These are phyloP conservation scores for Ceratocystis papillata DNA, from an alignment of 2,329 filamentous ascomycete species.

Conservation along the genomic window DNA sequence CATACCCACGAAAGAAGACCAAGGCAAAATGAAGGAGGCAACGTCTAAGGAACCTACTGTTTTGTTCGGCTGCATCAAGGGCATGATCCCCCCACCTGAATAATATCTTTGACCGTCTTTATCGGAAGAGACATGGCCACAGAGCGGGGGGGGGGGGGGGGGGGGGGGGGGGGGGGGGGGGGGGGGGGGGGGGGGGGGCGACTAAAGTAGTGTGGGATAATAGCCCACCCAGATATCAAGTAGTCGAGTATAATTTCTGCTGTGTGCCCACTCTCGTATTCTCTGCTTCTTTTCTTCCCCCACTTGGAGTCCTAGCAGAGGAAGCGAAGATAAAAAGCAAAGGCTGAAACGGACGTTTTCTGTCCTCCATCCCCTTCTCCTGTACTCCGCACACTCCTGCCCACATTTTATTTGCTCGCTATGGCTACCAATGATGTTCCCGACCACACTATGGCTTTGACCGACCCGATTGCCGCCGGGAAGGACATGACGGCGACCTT, in stretches of 20 bases:
- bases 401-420: slow-evolving; percentile 15
- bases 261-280: background rate
- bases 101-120: background rate
- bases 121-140: background rate
- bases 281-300: background rate
- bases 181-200: background rate
- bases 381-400: background rate
- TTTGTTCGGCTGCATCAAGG: too few relatives aligned
- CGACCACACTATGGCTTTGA: slow-evolving; percentile 32
- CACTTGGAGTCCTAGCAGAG: background rate
- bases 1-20: background rate
- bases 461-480: slow-evolving; percentile 27
- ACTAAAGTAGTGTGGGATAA: background rate
- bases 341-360: background rate
- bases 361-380: background rate
- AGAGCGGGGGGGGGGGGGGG: background rate
- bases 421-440: slow-evolving; percentile 31
- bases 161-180: background rate
- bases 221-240: background rate
- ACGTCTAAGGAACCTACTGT: too few relatives aligned
- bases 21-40: background rate
- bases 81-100: too few relatives aligned
- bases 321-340: background rate
- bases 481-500: slow-evolving; percentile 24
- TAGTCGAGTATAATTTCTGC: slow-evolving; percentile 1